phyloP scores from a whole-genome alignment of 1,284 basidiomycete species.

The Cutaneotrichosporon mucoides region DNA sequence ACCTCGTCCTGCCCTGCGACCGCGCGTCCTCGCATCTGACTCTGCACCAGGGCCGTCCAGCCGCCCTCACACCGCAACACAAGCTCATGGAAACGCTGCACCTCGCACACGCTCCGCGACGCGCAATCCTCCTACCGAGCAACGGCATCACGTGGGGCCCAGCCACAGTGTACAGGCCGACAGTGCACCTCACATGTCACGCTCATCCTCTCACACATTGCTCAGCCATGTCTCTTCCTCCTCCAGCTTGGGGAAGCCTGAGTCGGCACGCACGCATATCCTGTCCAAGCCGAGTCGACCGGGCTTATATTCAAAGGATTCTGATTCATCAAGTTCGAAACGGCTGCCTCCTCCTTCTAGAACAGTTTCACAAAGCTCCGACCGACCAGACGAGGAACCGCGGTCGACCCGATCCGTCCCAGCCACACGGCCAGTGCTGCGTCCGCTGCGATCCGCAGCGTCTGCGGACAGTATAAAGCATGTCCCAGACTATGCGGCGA shows the following conservation, averaged over 20 bases:
- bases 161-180: too few relatives aligned
- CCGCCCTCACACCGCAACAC: too few relatives aligned
- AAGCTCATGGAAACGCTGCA: too few relatives aligned
- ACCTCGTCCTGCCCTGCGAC: slow-evolving; percentile 7
- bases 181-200: too few relatives aligned
- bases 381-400: too few relatives aligned
- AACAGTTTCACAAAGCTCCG: too few relatives aligned
- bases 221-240: slow-evolving; percentile 2
- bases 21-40: slow-evolving; percentile 10
- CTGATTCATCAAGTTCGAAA: neutral
- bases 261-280: slow-evolving; percentile 8
- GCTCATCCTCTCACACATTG: neutral
- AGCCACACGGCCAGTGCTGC: too few relatives aligned
- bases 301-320: neutral
- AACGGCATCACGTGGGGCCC: too few relatives aligned
- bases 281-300: slow-evolving; percentile 27
- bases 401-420: too few relatives aligned
- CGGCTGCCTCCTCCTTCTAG: slow-evolving; percentile 15
- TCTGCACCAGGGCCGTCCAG: too few relatives aligned
- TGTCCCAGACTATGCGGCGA: neutral
- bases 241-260: slow-evolving; percentile 1
- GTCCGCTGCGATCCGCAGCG: neutral
- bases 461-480: neutral
- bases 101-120: neutral
- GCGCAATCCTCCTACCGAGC: neutral